phyloP scores from a whole-genome alignment of 441 rosid genomes.

The Omphalea diandra region DNA sequence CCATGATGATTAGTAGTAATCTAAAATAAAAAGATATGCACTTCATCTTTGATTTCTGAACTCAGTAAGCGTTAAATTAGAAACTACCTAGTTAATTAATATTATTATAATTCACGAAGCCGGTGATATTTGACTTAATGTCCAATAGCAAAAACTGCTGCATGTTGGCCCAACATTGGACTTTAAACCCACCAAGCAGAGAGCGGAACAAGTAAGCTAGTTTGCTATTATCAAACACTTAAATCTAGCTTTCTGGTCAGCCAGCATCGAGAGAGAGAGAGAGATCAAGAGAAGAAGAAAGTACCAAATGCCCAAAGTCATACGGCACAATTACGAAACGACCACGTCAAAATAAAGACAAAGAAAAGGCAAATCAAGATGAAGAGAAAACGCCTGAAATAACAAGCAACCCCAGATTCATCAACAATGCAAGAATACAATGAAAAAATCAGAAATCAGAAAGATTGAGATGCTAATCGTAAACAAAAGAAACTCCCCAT shows the following conservation, averaged over 20 bases:
- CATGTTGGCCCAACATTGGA: neutral
- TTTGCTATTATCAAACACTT: no score
- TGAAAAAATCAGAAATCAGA: slow-evolving; percentile 7
- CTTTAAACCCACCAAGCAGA: slow-evolving; percentile 12
- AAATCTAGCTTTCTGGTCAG: no score
- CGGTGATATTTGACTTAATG: neutral
- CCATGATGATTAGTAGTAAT: neutral
- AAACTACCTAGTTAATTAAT: neutral
- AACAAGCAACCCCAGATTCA: slow-evolving; percentile 16
- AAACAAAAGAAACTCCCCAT: no score
- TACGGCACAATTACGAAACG: slow-evolving; percentile 20
- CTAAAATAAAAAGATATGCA: no score
- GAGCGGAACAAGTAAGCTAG: slow-evolving; percentile 2
- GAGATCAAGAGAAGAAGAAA: neutral
- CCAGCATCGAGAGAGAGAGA: neutral
- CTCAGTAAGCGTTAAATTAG: neutral
- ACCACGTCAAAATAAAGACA: slow-evolving; percentile 22
- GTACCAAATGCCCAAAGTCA: slow-evolving; percentile 17
- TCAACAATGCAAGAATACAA: slow-evolving; percentile 16
- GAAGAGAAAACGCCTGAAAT: slow-evolving; percentile 8
- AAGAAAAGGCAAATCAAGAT: slow-evolving; percentile 26
- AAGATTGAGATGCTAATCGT: neutral
- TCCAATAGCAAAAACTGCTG: neutral
- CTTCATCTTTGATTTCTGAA: neutral
- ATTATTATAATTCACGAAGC: neutral